These are phyloP conservation scores for Coleophoma eucalyptorum DNA, from an alignment of 2,329 filamentous ascomycete species.

Conservation along the genomic window DNA sequence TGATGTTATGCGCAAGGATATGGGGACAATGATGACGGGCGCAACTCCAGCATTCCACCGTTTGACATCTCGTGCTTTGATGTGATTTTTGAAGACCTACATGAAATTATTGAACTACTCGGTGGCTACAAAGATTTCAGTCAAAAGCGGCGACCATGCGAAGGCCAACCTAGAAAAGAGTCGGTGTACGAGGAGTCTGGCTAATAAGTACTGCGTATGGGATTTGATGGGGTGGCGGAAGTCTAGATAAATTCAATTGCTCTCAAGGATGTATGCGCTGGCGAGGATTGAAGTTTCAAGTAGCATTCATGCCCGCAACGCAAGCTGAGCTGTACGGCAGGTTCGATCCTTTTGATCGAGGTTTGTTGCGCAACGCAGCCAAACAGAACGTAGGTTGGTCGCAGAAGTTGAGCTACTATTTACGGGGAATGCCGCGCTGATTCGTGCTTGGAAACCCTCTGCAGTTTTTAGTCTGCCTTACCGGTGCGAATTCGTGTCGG, in stretches of 20 bases:
- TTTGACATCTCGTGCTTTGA: conserved; percentile 13
- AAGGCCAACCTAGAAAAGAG: background rate
- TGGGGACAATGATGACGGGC: background rate
- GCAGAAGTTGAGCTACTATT: conserved; percentile 4
- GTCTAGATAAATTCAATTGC: conserved; percentile 10
- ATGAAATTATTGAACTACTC: background rate
- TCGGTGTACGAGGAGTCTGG: background rate
- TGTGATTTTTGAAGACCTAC: background rate
- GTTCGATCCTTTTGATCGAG: conserved; percentile 13
- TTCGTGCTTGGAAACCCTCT: conserved; percentile 15
- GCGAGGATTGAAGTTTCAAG: conserved; percentile 23
- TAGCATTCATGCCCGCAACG: conserved; percentile 16
- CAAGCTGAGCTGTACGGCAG: conserved; percentile 8
- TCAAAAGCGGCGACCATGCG: no score
- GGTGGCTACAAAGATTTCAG: no score
- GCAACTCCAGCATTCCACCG: conserved; percentile 4
- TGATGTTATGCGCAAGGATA: background rate
- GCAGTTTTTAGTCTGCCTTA: conserved; percentile 15
- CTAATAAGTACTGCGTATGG: background rate
- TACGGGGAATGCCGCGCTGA: conserved; percentile 14
- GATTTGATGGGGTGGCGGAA: background rate
- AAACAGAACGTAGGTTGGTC: conserved; percentile 11
- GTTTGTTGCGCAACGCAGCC: conserved; percentile 11
- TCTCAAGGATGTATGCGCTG: conserved; percentile 26
- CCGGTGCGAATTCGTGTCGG: conserved; percentile 10